phyloP scores from a whole-genome alignment of 2,329 filamentous ascomycete genomes.

The Trichophaea hybrida region DNA sequence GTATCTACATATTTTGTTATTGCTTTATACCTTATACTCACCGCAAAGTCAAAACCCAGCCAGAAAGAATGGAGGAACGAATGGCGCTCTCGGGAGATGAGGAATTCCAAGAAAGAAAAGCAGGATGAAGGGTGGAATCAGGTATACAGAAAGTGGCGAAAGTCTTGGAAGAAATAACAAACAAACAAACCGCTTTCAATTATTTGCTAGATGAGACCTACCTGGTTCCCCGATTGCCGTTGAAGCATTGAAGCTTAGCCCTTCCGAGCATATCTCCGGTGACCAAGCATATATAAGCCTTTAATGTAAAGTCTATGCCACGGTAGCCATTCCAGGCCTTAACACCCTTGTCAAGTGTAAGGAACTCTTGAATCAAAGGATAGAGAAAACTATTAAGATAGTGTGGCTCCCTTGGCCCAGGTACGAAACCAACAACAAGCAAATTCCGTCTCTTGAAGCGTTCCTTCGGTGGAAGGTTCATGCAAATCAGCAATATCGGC shows the following conservation, averaged over 20 bases:
- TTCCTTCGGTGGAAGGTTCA: slow-evolving; percentile 5
- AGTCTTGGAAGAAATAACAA: too few species aligned
- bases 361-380: slow-evolving; percentile 7
- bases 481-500: slow-evolving; percentile 5
- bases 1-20: too few species aligned
- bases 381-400: slow-evolving; percentile 9
- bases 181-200: too few species aligned
- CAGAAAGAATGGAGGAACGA: too few species aligned
- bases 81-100: too few species aligned
- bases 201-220: too few species aligned
- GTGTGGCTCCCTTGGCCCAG: slow-evolving; percentile 7
- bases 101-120: too few species aligned
- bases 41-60: too few species aligned
- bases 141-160: too few species aligned
- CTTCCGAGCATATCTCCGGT: slow-evolving; percentile 7
- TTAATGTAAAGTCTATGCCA: not conserved
- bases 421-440: slow-evolving; percentile 6
- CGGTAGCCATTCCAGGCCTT: slow-evolving; percentile 1
- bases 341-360: not conserved
- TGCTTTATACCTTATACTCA: too few species aligned
- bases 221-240: slow-evolving; percentile 1
- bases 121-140: too few species aligned
- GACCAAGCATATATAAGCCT: slow-evolving; percentile 6
- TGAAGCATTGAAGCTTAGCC: slow-evolving; percentile 9
- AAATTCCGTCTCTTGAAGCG: slow-evolving; percentile 3